Evolutionary conservation across 75 land plant species (phyloP).

Genomic region (Picea sitchensis): DNA sequence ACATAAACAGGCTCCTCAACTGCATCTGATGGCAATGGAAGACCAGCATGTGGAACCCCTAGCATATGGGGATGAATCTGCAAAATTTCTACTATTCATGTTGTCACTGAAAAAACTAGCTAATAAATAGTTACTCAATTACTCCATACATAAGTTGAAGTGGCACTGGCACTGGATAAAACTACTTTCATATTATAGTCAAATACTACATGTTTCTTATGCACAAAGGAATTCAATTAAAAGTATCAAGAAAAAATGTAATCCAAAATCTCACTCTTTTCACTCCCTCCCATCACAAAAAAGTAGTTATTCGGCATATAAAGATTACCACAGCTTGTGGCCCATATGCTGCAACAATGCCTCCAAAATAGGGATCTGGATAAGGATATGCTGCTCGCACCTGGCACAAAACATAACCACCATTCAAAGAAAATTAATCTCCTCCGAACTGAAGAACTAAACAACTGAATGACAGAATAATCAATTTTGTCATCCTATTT

Average conservation of each 20-base stretch:
- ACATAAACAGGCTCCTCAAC: slow-evolving; percentile 85
- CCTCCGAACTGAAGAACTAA: neutral
- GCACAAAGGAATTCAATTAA: neutral
- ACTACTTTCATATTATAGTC: neutral
- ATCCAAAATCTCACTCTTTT: neutral
- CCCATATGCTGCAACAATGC: slow-evolving; percentile 43
- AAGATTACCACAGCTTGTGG: slow-evolving; percentile 21
- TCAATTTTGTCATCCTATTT: neutral
- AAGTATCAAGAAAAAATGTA: neutral
- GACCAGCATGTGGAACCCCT: slow-evolving; percentile 64
- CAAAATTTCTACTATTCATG: neutral
- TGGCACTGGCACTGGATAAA: neutral
- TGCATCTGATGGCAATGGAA: slow-evolving; percentile 80
- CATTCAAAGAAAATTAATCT: neutral
- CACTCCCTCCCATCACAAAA: neutral
- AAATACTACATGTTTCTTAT: neutral
- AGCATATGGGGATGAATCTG: slow-evolving; percentile 69
- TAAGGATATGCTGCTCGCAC: slow-evolving; percentile 54
- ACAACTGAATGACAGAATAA: neutral
- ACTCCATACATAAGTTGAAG: neutral
- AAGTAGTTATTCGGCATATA: neutral
- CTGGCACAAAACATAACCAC: slow-evolving; percentile 19
- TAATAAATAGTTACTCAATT: neutral
- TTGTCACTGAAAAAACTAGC: neutral
- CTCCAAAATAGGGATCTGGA: slow-evolving; percentile 54